Conservation (phyloP, 768 basidiomycete species). For the Agrocybe pediades region DNA sequence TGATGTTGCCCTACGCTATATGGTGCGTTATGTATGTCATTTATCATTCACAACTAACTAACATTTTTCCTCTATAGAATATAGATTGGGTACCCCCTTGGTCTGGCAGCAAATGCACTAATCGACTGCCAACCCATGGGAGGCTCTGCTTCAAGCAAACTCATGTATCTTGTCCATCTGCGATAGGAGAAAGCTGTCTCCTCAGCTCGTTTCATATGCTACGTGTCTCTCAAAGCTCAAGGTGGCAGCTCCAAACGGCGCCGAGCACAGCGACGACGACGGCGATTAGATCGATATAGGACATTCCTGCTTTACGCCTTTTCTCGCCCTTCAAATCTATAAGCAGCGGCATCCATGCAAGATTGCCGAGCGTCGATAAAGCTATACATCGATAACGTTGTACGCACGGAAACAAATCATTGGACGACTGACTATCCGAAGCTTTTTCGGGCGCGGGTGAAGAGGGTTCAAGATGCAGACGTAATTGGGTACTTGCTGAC, state of each 20-base stretch:
- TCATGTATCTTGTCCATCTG: slow-evolving; percentile 29
- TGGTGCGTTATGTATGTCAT: slow-evolving; percentile 23
- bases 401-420: too few relatives aligned
- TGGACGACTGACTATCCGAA: too few relatives aligned
- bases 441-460: too few relatives aligned
- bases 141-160: neutral
- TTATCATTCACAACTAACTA: neutral
- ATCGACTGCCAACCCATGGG: neutral
- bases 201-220: slow-evolving; percentile 27
- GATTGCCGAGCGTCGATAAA: too few relatives aligned
- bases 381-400: too few relatives aligned
- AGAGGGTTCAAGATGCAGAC: too few relatives aligned
- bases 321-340: neutral
- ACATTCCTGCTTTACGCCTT: neutral
- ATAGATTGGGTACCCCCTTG: slow-evolving; percentile 7
- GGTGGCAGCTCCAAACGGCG: neutral
- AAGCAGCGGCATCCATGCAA: too few relatives aligned
- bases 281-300: neutral
- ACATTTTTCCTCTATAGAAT: neutral
- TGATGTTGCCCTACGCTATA: slow-evolving; percentile 31
- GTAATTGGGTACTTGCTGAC: too few relatives aligned
- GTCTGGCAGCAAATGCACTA: slow-evolving; percentile 2
- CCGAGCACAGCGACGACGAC: neutral
- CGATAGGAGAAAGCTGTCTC: slow-evolving; percentile 13
- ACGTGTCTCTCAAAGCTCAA: slow-evolving; percentile 28